Evolutionary conservation across 176 grass and related monocot species (phyloP).

Genomic region (Oryza rufipogon): DNA sequence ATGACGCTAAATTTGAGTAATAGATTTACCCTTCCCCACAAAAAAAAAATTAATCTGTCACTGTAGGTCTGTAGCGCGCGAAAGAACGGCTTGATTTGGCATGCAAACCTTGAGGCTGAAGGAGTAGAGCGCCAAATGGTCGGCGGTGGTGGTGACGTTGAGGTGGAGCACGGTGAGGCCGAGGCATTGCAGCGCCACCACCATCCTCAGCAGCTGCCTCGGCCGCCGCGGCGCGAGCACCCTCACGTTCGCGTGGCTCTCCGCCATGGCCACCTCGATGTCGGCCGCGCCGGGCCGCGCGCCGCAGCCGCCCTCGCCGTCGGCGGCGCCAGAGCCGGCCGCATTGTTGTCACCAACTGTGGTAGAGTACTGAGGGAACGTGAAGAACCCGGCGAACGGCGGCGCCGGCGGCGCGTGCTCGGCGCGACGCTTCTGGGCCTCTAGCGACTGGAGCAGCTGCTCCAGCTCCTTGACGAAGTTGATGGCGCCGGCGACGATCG

Average conservation of each 20-base stretch:
- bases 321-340: not conserved
- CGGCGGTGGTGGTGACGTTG: conserved; percentile 51
- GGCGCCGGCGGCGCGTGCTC: not conserved
- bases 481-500: conserved; percentile 81
- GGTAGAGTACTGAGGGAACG: conserved; percentile 68
- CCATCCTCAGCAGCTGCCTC: conserved; percentile 69
- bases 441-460: conserved; percentile 81
- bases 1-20: too few species aligned
- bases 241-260: conserved; percentile 82
- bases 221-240: conserved; percentile 63
- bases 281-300: conserved; percentile 47
- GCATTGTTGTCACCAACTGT: not conserved
- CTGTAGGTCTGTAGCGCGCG: too few species aligned
- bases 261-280: conserved; percentile 78
- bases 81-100: not conserved
- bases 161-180: conserved; percentile 67
- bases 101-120: conserved; percentile 58
- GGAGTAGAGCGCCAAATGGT: conserved; percentile 44
- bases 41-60: not conserved
- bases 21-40: too few species aligned
- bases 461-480: conserved; percentile 97
- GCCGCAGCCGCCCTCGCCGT: not conserved
- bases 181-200: conserved; percentile 51
- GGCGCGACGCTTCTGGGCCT: conserved; percentile 50
- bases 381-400: conserved; percentile 79